phyloP scores from a whole-genome alignment of 176 grass and related monocot species.

The Oropetium thomaeum region DNA sequence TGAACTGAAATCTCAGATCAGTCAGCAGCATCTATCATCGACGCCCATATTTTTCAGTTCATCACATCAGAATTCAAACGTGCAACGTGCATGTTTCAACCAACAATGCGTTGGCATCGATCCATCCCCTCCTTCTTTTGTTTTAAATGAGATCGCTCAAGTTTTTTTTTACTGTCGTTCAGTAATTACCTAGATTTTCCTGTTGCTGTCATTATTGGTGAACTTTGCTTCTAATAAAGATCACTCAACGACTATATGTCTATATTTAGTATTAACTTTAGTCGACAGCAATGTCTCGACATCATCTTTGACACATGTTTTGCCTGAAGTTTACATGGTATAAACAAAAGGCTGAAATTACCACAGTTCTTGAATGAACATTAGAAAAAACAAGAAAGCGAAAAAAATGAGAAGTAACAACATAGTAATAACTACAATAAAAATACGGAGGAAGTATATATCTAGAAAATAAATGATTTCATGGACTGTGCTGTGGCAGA shows the following conservation, averaged over 20 bases:
- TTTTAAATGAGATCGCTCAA: neutral
- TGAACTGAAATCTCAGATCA: neutral
- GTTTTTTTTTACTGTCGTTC: neutral
- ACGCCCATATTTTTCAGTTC: neutral
- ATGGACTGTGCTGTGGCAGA: too few species aligned
- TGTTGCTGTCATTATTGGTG: too few species aligned
- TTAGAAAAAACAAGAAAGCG: too few species aligned
- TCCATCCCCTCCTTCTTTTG: neutral
- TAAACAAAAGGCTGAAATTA: too few species aligned
- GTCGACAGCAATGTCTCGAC: neutral
- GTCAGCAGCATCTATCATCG: neutral
- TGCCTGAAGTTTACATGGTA: neutral
- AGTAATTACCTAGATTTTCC: neutral
- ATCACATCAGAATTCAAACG: neutral
- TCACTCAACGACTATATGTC: too few species aligned
- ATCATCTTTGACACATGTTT: neutral
- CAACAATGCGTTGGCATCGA: neutral
- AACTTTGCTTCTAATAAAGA: too few species aligned
- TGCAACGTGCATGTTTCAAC: conserved; percentile 5
- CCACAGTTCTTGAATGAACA: too few species aligned
- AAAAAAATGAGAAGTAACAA: too few species aligned
- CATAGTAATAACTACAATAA: too few species aligned
- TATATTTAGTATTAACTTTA: too few species aligned
- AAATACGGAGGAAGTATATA: too few species aligned
- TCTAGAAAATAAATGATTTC: too few species aligned